phyloP scores from a whole-genome alignment of 2,329 filamentous ascomycete genomes.

The Xylariaceae sp. region DNA sequence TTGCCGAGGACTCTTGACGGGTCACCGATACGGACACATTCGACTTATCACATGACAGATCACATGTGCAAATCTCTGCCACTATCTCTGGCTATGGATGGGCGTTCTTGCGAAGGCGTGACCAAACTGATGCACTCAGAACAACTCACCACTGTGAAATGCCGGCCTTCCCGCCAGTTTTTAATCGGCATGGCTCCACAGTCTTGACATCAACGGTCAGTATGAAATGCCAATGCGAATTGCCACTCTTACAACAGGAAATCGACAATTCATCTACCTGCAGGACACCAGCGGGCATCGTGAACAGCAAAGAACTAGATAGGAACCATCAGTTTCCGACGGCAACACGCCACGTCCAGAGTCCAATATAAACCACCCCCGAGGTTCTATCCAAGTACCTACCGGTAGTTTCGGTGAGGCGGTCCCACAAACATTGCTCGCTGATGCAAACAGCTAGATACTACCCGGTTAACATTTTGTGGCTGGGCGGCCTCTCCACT shows the following conservation, averaged over 20 bases:
- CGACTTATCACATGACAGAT: constrained; percentile 13
- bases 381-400: constrained; percentile 24
- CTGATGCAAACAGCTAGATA: constrained; percentile 26
- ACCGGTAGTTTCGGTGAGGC: constrained; percentile 30
- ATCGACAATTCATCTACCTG: constrained; percentile 17
- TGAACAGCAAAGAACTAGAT: constrained; percentile 16
- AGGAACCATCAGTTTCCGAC: constrained; percentile 9
- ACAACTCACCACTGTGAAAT: constrained; percentile 1
- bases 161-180: constrained; percentile 15
- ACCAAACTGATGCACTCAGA: constrained; percentile 10
- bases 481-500: constrained; percentile 15
- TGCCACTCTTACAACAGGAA: background rate
- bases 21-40: constrained; percentile 9
- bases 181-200: constrained; percentile 23
- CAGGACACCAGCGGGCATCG: constrained; percentile 16
- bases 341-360: constrained; percentile 25
- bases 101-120: constrained; percentile 4
- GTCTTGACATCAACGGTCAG: constrained; percentile 15
- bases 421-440: constrained; percentile 29
- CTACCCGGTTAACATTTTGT: constrained; percentile 24
- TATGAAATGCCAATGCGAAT: constrained; percentile 18
- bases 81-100: constrained; percentile 3
- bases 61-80: no score
- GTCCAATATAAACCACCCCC: constrained; percentile 21
- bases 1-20: constrained; percentile 17